Evolutionary conservation across 305 asterid genomes (phyloP), one percentile per base, ranked within the genome.

Genomic region (Coffea humblotiana): DNA sequence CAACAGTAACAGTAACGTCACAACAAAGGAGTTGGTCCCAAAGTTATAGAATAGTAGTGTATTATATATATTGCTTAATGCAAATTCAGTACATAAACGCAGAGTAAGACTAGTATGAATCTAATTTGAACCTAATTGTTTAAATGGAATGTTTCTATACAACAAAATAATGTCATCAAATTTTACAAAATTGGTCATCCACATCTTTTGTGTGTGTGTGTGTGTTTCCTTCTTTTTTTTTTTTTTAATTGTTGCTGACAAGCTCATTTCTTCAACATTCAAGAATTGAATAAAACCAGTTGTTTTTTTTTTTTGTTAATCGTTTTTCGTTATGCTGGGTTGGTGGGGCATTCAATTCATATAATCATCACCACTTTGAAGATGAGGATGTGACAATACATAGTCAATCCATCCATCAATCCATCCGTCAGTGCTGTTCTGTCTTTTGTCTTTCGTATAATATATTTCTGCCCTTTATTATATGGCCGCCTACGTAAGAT

Each of bases 371-470:
- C 54, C 54, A 77, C 13, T 32, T 77, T 66, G 66, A 49, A 66
- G n/a, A 40, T 60, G 70, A 48, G 60, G 74, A 77, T 77, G 80
- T 67, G 80, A 77, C 80, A 68, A 77, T 67, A 32, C 80, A 35
- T 32, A 35, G 54, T 77, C 40, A 37, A 58, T 65, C 35, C 56
- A 47, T 71, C 75, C 61, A 48, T 72, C 72, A 49, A 40, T 69
- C 74, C 60, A 47, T 77, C 80, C 80, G 35, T 48, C 68, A 63
- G 18, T 35, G 52, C 80, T 35, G 54, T 35, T 21, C 75, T 67
- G 52, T 51, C 49, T 1, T 67, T 5, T 15, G 6, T 66, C 65
- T 32, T 54, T 32, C 45, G 60, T 48, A 61, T 47, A 72, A 61
- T 47, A 72, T 47, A 61, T 63, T 63, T 27, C 77, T 32, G 72